Conservation (phyloP, 768 basidiomycete genomes). For the Pulveroboletus sp. region DNA sequence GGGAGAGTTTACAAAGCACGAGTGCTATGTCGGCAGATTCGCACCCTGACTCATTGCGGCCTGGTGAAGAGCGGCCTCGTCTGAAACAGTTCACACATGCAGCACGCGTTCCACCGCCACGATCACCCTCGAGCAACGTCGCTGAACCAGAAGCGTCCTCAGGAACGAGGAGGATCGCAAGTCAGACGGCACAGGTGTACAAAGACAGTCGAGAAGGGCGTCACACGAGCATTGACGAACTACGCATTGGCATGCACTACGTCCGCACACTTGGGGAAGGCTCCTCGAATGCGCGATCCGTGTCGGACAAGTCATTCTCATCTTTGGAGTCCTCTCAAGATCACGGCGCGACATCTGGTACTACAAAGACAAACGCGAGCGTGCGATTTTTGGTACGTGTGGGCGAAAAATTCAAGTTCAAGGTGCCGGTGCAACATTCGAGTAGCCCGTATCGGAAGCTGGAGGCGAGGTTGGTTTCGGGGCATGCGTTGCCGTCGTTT, state of each 20-base stretch:
- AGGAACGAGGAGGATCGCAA: conserved; percentile 43
- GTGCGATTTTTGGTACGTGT: conserved; percentile 47
- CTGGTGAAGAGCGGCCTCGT: conserved; percentile 43
- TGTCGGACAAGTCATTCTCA: conserved; percentile 48
- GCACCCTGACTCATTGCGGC: conserved; percentile 29
- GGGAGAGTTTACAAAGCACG: conserved; percentile 50
- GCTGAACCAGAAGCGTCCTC: conserved; percentile 20
- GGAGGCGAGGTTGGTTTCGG: conserved; percentile 47
- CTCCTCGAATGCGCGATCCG: conserved; percentile 25
- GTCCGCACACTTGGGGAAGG: conserved; percentile 66
- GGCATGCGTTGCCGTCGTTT: conserved; percentile 51
- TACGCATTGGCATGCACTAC: conserved; percentile 65
- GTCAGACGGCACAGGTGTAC: conserved; percentile 63
- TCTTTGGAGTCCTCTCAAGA: conserved; percentile 57
- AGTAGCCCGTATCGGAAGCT: conserved; percentile 34
- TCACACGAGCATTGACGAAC: conserved; percentile 53
- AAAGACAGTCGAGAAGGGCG: conserved; percentile 33
- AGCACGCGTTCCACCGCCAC: conserved; percentile 61
- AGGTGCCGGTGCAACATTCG: conserved; percentile 39
- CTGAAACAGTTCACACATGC: conserved; percentile 70
- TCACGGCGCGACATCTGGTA: conserved; percentile 20
- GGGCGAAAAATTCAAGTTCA: conserved; percentile 58
- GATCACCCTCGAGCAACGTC: conserved; percentile 31
- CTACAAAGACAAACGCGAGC: conserved; percentile 21
- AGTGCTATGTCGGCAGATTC: conserved; percentile 35